Base-by-base conservation (phyloP, 208 protist species). In the Trypanosoma conorhini region DNA sequence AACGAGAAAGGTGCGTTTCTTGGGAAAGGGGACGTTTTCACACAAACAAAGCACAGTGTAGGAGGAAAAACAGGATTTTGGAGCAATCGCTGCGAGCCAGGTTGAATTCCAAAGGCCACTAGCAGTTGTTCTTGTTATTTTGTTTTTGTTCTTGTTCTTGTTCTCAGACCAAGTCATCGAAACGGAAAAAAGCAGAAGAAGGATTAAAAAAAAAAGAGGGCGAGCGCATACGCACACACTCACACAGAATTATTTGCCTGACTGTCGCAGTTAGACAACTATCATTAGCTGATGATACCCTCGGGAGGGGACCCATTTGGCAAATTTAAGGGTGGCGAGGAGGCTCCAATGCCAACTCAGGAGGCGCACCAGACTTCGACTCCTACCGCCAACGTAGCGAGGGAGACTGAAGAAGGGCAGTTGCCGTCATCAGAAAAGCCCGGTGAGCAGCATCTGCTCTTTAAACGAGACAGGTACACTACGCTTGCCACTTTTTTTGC, bases 381-480 rank as follows among this genome's bases (percentile, higher is more conserved):
- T 15, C 15, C 17, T 54, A 38, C 28, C 35, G n/a, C 22, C 35
- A 46, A 54, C n/a, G 60, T 40, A 26, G 38, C n/a, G 7, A 31
- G 1, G 26, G 31, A 33, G 22, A 33, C 21, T 26, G 28, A 13
- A 38, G n/a, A 33, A 26, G 56, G 50, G 22, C 42, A 40, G 12
- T 19, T 44, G 5, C 2, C 21, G 22, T 30, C 4, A n/a, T 26
- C 21, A 19, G 59, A 62, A 4, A 71, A 62, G 26, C 10, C 38
- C 22, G 12, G 30, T 38, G 70, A 75, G 21, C 62, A 76, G 46
- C 64, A 76, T 58, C 17, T 76, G 21, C 40, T 70, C 42, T 60
- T 89, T 12, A 87, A 83, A 13, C 77, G 91, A 35, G 88, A 96
- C 65, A 90, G 86, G 82, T 85, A 94, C 62, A 92, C 82, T 51